phyloP scores from a whole-genome alignment of 306 rosid species.

The Medicago ruthenica region DNA sequence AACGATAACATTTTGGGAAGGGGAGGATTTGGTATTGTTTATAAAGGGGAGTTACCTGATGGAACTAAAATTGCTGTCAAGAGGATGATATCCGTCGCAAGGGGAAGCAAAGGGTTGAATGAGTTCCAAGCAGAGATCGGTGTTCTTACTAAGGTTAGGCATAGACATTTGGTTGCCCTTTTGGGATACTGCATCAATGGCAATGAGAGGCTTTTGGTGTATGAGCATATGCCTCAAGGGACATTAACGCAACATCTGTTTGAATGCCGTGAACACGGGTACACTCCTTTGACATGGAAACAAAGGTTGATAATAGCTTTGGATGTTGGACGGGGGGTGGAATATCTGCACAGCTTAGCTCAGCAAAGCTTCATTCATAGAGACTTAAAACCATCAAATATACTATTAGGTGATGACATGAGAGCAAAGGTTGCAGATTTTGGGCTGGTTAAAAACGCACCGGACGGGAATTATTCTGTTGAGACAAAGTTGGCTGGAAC shows the following conservation, averaged over 20 bases:
- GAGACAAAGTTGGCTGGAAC: conserved; percentile 96
- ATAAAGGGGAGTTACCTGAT: conserved; percentile 81
- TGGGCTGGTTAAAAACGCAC: conserved; percentile 82
- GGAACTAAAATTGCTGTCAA: conserved; percentile 93
- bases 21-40: conserved; percentile 95
- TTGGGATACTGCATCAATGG: conserved; percentile 85
- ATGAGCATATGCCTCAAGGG: conserved; percentile 93
- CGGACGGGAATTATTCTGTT: conserved; percentile 83
- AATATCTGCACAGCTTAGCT: conserved; percentile 89
- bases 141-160: conserved; percentile 85
- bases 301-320: conserved; percentile 80
- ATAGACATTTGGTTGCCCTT: conserved; percentile 90
- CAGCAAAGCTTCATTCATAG: conserved; percentile 92
- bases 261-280: conserved; percentile 64
- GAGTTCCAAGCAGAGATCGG: conserved; percentile 92
- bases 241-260: conserved; percentile 80
- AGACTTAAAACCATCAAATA: conserved; percentile 90
- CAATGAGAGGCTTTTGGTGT: conserved; percentile 84
- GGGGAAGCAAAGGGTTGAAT: conserved; percentile 75
- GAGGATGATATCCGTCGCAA: conserved; percentile 78
- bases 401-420: conserved; percentile 85
- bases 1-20: conserved; percentile 80
- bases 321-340: conserved; percentile 93
- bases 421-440: conserved; percentile 95
- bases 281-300: conserved; percentile 78